A percentile compares a stretch with the other conserved stretches of the same genome.
Evolutionary conservation across 768 basidiomycete genomes (phyloP).

Genomic region (Mycena olivaceomarginata): DNA sequence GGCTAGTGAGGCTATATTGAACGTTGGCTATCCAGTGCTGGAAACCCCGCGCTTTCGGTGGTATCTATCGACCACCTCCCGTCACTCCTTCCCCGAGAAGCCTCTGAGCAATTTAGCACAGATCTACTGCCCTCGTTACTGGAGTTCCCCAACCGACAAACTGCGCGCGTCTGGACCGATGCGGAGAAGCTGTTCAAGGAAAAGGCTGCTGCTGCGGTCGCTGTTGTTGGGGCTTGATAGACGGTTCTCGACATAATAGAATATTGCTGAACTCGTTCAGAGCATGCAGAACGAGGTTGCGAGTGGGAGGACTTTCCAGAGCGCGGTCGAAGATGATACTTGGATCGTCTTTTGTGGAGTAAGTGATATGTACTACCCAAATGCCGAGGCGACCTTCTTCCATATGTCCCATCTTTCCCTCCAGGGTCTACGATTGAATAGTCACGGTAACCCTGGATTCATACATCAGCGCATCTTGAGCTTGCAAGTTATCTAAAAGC

Average conservation of each 20-base stretch:
- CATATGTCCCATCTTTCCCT: no score
- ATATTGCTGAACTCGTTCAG: no score
- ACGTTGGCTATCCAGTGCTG: constrained; percentile 62
- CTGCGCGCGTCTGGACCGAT: constrained; percentile 85
- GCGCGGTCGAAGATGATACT: no score
- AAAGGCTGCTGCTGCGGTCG: constrained; percentile 66
- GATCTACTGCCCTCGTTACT: constrained; percentile 45
- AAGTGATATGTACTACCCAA: no score
- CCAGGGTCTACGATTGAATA: no score
- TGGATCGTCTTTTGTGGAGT: no score
- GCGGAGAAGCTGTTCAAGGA: constrained; percentile 89
- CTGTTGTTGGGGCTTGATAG: not conserved
- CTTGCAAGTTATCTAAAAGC: no score
- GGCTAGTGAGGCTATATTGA: constrained; percentile 41
- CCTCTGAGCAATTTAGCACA: constrained; percentile 97
- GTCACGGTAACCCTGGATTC: no score
- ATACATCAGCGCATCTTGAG: no score
- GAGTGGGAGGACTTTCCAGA: constrained; percentile 13
- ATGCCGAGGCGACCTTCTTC: no score
- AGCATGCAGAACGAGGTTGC: no score
- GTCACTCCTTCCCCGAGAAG: constrained; percentile 94
- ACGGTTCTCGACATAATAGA: not conserved
- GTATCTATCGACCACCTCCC: constrained; percentile 98
- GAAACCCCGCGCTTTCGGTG: constrained; percentile 84
- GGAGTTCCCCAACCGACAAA: constrained; percentile 82